These are phyloP conservation scores for Synchytrium microbalum DNA, from an alignment of 371 early-diverging fungal genomes.

Conservation along the genomic window DNA sequence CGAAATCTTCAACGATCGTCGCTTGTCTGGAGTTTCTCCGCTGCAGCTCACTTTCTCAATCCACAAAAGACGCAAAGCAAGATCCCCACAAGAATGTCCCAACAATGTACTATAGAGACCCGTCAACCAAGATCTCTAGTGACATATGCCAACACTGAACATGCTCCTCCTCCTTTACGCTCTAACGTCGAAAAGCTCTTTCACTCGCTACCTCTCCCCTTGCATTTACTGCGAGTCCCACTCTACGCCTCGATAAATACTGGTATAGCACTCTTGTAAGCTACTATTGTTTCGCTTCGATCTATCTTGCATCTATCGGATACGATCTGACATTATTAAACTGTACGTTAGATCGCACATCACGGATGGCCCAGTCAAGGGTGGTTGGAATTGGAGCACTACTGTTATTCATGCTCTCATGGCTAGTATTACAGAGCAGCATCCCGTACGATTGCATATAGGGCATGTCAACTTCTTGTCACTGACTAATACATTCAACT, in stretches of 20 bases:
- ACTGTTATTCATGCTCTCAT: conserved; percentile 11
- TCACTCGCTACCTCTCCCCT: conserved; percentile 20
- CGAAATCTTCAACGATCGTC: too few species aligned
- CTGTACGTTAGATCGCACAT: conserved; percentile 8
- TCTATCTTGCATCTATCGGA: conserved; percentile 6
- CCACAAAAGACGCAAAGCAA: too few species aligned
- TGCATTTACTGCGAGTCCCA: conserved; percentile 14
- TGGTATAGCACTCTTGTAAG: too few species aligned
- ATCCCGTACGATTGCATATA: too few species aligned
- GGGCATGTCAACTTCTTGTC: too few species aligned
- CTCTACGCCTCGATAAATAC: too few species aligned
- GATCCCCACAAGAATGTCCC: too few species aligned
- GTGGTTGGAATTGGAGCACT: conserved; percentile 15
- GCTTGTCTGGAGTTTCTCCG: too few species aligned
- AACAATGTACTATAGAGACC: too few species aligned
- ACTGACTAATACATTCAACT: neutral
- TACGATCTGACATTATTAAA: too few species aligned
- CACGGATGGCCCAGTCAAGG: conserved; percentile 14
- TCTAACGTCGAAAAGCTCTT: conserved; percentile 13
- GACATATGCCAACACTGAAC: neutral
- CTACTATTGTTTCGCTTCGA: conserved; percentile 1
- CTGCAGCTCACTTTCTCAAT: too few species aligned
- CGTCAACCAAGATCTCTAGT: neutral
- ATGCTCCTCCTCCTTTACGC: conserved; percentile 13
- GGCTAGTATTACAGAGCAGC: conserved; percentile 7